A percentile compares a stretch with the other conserved stretches of the same genome.
Evolutionary conservation across 176 grass and related monocot genomes (phyloP).

Genomic region (Musa itinerans): DNA sequence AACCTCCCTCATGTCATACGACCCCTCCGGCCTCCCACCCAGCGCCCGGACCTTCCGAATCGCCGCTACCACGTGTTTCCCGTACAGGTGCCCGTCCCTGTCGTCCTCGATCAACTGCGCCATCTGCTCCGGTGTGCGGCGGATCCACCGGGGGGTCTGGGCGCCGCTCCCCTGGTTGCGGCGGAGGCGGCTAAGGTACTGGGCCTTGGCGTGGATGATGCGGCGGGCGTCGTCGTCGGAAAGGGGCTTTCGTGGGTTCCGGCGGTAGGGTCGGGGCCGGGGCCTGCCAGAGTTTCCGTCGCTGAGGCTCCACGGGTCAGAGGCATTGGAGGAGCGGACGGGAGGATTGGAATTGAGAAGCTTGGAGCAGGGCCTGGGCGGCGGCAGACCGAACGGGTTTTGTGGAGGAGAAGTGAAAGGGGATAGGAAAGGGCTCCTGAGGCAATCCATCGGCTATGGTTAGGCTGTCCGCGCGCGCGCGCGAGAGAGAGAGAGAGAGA

Average conservation of each 20-base stretch:
- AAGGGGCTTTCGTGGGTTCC: conserved; percentile 24
- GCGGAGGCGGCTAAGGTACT: conserved; percentile 54
- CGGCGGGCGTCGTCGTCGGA: conserved; percentile 39
- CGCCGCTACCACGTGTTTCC: conserved; percentile 70
- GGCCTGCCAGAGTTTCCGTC: conserved; percentile 27
- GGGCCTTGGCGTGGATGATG: conserved; percentile 69
- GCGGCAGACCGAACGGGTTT: conserved; percentile 7
- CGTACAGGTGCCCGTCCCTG: conserved; percentile 64
- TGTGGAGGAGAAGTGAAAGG: conserved; percentile 18
- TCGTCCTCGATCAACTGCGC: conserved; percentile 68
- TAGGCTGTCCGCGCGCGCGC: background rate
- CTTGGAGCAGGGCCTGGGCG: background rate
- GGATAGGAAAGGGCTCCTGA: conserved; percentile 26
- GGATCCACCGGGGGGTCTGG: conserved; percentile 73
- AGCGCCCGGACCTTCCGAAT: conserved; percentile 56
- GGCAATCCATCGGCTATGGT: conserved; percentile 5
- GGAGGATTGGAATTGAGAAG: conserved; percentile 2
- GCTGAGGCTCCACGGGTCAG: conserved; percentile 48
- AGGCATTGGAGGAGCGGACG: conserved; percentile 8
- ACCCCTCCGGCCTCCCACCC: conserved; percentile 29
- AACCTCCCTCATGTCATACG: conserved; percentile 50
- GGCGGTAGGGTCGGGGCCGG: conserved; percentile 13
- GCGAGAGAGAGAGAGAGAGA: background rate
- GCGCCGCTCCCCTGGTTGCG: conserved; percentile 61
- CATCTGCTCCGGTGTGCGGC: conserved; percentile 74